phyloP scores from a whole-genome alignment of 2,329 filamentous ascomycete genomes.

The Paecilomyces niveus region DNA sequence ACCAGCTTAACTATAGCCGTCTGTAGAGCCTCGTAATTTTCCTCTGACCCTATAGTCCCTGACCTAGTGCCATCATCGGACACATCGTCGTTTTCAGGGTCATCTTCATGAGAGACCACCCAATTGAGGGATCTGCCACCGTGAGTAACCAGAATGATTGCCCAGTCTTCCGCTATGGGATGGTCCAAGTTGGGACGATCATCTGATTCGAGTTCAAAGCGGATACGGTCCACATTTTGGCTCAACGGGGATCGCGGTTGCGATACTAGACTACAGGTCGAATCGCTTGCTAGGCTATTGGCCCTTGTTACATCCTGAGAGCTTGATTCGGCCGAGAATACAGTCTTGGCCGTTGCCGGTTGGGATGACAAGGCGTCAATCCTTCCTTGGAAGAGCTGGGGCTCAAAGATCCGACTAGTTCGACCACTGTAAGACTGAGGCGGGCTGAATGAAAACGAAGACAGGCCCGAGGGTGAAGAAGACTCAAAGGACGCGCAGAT shows the following conservation, averaged over 20 bases:
- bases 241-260: constrained; percentile 17
- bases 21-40: constrained; percentile 73
- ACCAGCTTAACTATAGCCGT: constrained; percentile 75
- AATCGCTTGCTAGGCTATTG: constrained; percentile 6
- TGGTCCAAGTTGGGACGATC: constrained; percentile 57
- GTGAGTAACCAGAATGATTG: constrained; percentile 68
- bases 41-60: constrained; percentile 54
- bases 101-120: constrained; percentile 56
- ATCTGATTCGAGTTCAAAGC: constrained; percentile 33
- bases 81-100: constrained; percentile 49
- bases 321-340: constrained; percentile 25
- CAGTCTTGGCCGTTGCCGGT: constrained; percentile 16
- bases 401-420: constrained; percentile 15
- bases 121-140: constrained; percentile 65
- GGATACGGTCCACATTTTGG: constrained; percentile 32
- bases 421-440: constrained; percentile 15
- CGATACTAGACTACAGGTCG: constrained; percentile 5
- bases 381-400: constrained; percentile 26
- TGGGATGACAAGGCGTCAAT: constrained; percentile 18
- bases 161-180: constrained; percentile 76
- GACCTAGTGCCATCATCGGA: constrained; percentile 38
- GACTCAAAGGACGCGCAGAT: constrained; percentile 19
- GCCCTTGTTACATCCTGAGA: constrained; percentile 13
- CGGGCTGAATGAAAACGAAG: constrained; percentile 14
- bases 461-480: constrained; percentile 17